Percentiles rank a stretch among this genome's conserved stretches.
phyloP scores from a whole-genome alignment of 1,139 yeast genomes.

The Sugiyamaella paludigena region DNA sequence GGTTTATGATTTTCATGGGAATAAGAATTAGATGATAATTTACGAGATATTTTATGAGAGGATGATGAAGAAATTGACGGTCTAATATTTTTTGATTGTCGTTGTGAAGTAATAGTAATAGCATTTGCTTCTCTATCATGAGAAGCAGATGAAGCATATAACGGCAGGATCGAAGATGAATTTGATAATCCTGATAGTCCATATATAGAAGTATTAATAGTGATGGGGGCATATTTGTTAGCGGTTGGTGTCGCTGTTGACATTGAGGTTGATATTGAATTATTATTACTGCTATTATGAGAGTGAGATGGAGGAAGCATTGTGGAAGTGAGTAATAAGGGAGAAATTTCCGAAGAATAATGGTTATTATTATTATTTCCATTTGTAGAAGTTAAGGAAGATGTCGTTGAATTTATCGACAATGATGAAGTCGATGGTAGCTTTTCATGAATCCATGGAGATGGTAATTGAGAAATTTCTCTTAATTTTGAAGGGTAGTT shows the following conservation, averaged over 20 bases:
- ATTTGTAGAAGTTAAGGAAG: slow-evolving; percentile 12
- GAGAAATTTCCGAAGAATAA: slow-evolving; percentile 1
- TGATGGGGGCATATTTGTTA: not conserved
- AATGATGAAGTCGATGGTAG: slow-evolving; percentile 14
- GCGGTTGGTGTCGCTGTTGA: too few relatives aligned
- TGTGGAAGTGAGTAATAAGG: not conserved
- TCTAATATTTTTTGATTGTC: too few relatives aligned
- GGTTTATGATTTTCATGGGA: not conserved
- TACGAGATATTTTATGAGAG: not conserved
- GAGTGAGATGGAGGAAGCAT: not conserved
- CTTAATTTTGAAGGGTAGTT: slow-evolving; percentile 28
- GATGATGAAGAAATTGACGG: slow-evolving; percentile 1
- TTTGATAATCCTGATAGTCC: slow-evolving; percentile 10
- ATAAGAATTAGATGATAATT: slow-evolving; percentile 1
- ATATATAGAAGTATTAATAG: slow-evolving; percentile 13
- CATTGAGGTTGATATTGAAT: slow-evolving; percentile 1
- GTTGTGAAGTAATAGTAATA: not conserved
- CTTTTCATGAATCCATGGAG: slow-evolving; percentile 17
- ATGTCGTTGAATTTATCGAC: slow-evolving; percentile 9
- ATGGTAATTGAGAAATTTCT: slow-evolving; percentile 24
- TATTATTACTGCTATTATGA: slow-evolving; percentile 2
- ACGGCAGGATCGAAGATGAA: slow-evolving; percentile 6
- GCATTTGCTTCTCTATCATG: slow-evolving; percentile 10
- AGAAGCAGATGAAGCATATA: slow-evolving; percentile 13
- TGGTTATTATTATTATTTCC: slow-evolving; percentile 2